Evolutionary conservation across 1,284 basidiomycete genomes (phyloP).

Genomic region (Wallemia ichthyophaga): DNA sequence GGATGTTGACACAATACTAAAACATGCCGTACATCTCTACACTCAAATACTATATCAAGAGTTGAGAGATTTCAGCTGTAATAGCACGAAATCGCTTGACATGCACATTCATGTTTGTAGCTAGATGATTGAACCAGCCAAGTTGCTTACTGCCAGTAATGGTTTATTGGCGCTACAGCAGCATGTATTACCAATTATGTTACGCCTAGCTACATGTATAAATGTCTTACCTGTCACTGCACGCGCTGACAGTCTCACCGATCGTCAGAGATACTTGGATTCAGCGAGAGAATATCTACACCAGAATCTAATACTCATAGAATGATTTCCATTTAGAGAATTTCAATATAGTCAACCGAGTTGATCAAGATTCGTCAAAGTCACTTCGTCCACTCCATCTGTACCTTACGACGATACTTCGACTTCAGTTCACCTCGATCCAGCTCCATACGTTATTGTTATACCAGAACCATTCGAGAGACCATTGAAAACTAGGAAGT

Average conservation of each 20-base stretch:
- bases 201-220: conserved; percentile 31
- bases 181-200: conserved; percentile 41
- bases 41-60: not conserved
- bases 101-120: not conserved
- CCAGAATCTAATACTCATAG: conserved; percentile 5
- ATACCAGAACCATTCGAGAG: conserved; percentile 26
- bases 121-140: not conserved
- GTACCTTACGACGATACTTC: not conserved
- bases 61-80: not conserved
- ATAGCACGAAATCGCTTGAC: not conserved
- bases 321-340: conserved; percentile 1
- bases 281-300: not conserved
- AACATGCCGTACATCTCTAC: not conserved
- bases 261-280: conserved; percentile 21
- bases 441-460: conserved; percentile 36
- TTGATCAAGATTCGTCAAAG: not conserved
- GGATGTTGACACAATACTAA: conserved; percentile 5
- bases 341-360: not conserved
- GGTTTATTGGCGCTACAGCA: conserved; percentile 28
- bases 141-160: not conserved
- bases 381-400: not conserved
- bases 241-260: conserved; percentile 41
- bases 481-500: conserved; percentile 21
- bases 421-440: not conserved
- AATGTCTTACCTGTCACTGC: conserved; percentile 49